Evolutionary conservation across 2,329 filamentous ascomycete species (phyloP), one percentile per base, ranked within the genome.

Genomic region (Gaeumannomyces sp.): DNA sequence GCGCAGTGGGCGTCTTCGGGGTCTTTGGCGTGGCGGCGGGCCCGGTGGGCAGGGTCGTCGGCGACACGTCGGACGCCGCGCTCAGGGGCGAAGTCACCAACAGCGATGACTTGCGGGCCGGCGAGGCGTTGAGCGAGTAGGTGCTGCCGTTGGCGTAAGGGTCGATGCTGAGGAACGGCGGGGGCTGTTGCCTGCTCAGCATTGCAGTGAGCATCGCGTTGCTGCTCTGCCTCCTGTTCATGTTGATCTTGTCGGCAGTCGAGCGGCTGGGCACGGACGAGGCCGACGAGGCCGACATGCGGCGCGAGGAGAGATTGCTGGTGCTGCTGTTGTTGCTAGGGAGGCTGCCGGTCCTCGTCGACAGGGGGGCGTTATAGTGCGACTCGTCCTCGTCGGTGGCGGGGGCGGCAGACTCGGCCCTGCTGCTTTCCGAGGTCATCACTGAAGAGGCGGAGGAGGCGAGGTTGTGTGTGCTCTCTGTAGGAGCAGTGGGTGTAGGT

Each of bases 131-230:
- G 22, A 75, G 67, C 66, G 69, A 74, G 69, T 72, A 74, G 62
- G 72, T 71, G 71, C 76, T 78, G 61, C 72, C 73, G 50, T 72
- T 72, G 28, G 81, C 80, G 67, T 80, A 85, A 1, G 84, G 84
- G 69, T 86, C 84, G 67, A 83, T 79, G 71, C 75, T 79, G 27
- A 86, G 78, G 72, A 86, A 86, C 2, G 78, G 73, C 1, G 80
- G 82, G 31, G 71, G 76, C 68, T 74, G 69, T 64, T 71, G 72
- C 68, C 68, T 80, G 28, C 71, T 66, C 27, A 77, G 69, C 58
- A 74, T 69, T 60, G 71, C 70, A 57, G 73, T 71, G 25, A 75
- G 72, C 68, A 82, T 75, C 70, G 79, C 81, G 72, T 77, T 80
- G 60, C 79, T 80, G 61, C 77, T 79, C 38, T 78, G 79, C 56